phyloP scores from a whole-genome alignment of 1,284 basidiomycete genomes.

The Ceratobasidium sp. region DNA sequence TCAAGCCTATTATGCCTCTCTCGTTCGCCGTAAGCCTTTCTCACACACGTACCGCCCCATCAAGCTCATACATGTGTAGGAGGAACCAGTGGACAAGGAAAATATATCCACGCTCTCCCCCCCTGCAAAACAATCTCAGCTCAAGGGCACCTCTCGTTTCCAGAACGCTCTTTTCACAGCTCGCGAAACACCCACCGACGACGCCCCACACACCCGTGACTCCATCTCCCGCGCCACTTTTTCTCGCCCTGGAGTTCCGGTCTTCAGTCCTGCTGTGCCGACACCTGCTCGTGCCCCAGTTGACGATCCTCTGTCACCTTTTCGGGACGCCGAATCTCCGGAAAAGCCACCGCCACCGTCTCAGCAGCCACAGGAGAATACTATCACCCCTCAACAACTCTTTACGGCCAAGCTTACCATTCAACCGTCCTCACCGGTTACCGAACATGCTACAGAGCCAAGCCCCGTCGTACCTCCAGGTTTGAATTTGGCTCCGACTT shows the following conservation, averaged over 20 bases:
- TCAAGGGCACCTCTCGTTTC: slow-evolving; percentile 54
- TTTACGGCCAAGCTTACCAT: slow-evolving; percentile 28
- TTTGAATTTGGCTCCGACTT: slow-evolving; percentile 45
- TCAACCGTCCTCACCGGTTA: slow-evolving; percentile 25
- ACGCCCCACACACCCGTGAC: slow-evolving; percentile 33
- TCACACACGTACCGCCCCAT: slow-evolving; percentile 23
- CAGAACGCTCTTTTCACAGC: slow-evolving; percentile 55
- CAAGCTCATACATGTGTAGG: slow-evolving; percentile 20
- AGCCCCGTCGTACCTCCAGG: slow-evolving; percentile 25
- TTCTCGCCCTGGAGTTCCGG: slow-evolving; percentile 35
- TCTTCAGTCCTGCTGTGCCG: slow-evolving; percentile 31
- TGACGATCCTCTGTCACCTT: slow-evolving; percentile 37
- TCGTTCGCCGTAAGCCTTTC: slow-evolving; percentile 64
- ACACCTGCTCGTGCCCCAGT: slow-evolving; percentile 19
- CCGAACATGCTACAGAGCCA: slow-evolving; percentile 17
- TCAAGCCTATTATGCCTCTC: slow-evolving; percentile 59
- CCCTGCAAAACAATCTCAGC: slow-evolving; percentile 49
- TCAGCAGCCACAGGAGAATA: slow-evolving; percentile 19
- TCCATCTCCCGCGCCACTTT: slow-evolving; percentile 41
- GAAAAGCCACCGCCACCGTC: slow-evolving; percentile 9
- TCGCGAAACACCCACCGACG: slow-evolving; percentile 18
- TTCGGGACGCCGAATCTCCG: slow-evolving; percentile 30
- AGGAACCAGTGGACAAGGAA: slow-evolving; percentile 57
- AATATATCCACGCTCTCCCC: slow-evolving; percentile 62
- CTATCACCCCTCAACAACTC: slow-evolving; percentile 23